A percentile compares a stretch with the other conserved stretches of the same genome.
Evolutionary conservation across 768 basidiomycete genomes (phyloP).

Genomic region (Macrolepiota fuliginosa): DNA sequence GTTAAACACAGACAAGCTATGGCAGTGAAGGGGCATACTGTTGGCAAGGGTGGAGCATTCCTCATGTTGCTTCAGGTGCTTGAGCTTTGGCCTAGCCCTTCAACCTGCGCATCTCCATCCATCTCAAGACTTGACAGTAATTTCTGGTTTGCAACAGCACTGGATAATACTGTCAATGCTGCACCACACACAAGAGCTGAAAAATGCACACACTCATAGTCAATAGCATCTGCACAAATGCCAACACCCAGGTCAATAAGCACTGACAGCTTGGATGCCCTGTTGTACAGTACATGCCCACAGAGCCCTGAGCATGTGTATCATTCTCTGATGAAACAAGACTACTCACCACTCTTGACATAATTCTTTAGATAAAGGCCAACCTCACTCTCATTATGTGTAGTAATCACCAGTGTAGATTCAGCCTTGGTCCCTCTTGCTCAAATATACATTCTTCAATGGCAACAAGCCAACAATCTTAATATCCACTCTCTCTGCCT

Average conservation of each 20-base stretch:
- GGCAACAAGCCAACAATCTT: conserved; percentile 90
- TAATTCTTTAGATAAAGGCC: conserved; percentile 94
- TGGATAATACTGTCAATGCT: conserved; percentile 27
- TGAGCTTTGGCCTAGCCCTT: conserved; percentile 93
- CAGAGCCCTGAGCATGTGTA: not conserved
- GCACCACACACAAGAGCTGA: not conserved
- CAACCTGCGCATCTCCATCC: conserved; percentile 96
- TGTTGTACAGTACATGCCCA: conserved; percentile 42
- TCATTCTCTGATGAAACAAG: not conserved
- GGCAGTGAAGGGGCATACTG: conserved; percentile 46
- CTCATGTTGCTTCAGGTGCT: conserved; percentile 89
- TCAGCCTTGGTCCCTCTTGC: conserved; percentile 89
- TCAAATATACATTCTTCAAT: conserved; percentile 85
- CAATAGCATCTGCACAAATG: conserved; percentile 97
- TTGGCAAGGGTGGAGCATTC: conserved; percentile 87
- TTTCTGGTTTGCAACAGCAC: conserved; percentile 98
- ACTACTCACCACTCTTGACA: conserved; percentile 65
- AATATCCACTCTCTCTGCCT: conserved; percentile 79
- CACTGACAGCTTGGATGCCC: conserved; percentile 51
- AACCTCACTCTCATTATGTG: conserved; percentile 90
- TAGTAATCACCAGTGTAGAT: conserved; percentile 90
- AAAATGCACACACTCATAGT: conserved; percentile 83
- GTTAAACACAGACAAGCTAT: not conserved
- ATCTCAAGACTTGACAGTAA: conserved; percentile 93
- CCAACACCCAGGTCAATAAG: conserved; percentile 93